These are phyloP conservation scores for Ophiognomonia clavigignenti-juglandacearum DNA, from an alignment of 2,329 filamentous ascomycete genomes.

Conservation along the genomic window DNA sequence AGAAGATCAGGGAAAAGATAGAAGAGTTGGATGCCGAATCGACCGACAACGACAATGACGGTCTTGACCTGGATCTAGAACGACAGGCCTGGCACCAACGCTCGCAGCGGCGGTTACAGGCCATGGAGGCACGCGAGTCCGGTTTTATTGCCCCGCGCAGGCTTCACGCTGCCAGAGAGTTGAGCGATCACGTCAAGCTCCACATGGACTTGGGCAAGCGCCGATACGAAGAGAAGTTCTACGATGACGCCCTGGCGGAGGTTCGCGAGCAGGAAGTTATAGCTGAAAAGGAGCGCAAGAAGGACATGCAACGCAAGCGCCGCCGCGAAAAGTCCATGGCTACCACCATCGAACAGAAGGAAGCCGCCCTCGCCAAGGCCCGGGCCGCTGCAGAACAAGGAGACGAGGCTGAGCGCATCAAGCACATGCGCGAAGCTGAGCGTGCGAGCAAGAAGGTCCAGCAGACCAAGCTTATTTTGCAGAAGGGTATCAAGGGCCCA, in stretches of 20 bases:
- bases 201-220: slow-evolving; percentile 69
- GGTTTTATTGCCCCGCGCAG: slow-evolving; percentile 59
- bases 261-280: slow-evolving; percentile 86
- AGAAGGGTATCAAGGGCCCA: slow-evolving; percentile 78
- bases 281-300: slow-evolving; percentile 97
- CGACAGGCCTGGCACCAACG: slow-evolving; percentile 47
- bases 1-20: slow-evolving; percentile 64
- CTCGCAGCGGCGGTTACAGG: slow-evolving; percentile 61
- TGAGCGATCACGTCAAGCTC: slow-evolving; percentile 57
- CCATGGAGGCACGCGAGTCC: slow-evolving; percentile 59
- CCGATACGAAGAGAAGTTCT: slow-evolving; percentile 72
- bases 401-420: slow-evolving; percentile 77
- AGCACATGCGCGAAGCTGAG: slow-evolving; percentile 79
- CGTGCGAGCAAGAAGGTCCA: slow-evolving; percentile 89
- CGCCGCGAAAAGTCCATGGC: slow-evolving; percentile 94
- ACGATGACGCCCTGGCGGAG: slow-evolving; percentile 75
- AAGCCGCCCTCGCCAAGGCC: slow-evolving; percentile 73
- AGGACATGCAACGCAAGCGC: slow-evolving; percentile 98
- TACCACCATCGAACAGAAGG: slow-evolving; percentile 85
- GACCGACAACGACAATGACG: slow-evolving; percentile 39
- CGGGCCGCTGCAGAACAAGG: slow-evolving; percentile 54
- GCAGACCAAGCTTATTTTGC: slow-evolving; percentile 81
- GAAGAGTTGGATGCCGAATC: slow-evolving; percentile 37
- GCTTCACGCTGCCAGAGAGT: slow-evolving; percentile 53
- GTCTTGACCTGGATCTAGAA: slow-evolving; percentile 39